These are phyloP conservation scores for Mycosphaerella sp. DNA, from an alignment of 2,329 filamentous ascomycete species.

Conservation along the genomic window DNA sequence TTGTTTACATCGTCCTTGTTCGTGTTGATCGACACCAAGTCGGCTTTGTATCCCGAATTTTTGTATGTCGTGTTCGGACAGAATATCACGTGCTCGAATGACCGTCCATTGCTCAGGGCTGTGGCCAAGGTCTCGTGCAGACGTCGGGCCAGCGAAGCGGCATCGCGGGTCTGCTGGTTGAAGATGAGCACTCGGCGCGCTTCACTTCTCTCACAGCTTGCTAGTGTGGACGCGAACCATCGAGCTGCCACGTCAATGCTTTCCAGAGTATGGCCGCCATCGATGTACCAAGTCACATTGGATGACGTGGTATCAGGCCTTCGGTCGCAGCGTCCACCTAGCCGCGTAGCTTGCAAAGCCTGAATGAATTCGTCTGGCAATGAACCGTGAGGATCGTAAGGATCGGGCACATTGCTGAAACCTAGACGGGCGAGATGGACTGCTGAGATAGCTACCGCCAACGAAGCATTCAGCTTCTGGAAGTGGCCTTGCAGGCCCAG, in stretches of 20 bases:
- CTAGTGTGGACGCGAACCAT: constrained; percentile 60
- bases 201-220: constrained; percentile 19
- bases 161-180: constrained; percentile 86
- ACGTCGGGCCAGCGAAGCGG: constrained; percentile 55
- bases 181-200: constrained; percentile 64
- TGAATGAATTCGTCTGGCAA: constrained; percentile 57
- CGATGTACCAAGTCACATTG: constrained; percentile 68
- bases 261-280: constrained; percentile 82
- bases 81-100: constrained; percentile 72
- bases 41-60: constrained; percentile 55
- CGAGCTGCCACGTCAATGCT: constrained; percentile 68
- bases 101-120: constrained; percentile 35
- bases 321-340: constrained; percentile 73
- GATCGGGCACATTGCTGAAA: constrained; percentile 37
- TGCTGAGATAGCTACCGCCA: constrained; percentile 54
- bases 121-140: constrained; percentile 54
- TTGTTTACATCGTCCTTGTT: constrained; percentile 53
- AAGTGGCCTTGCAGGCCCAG: constrained; percentile 58
- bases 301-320: constrained; percentile 46
- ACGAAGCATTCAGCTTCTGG: constrained; percentile 57
- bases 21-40: constrained; percentile 58
- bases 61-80: constrained; percentile 69
- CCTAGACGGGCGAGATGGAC: constrained; percentile 50
- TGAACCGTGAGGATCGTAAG: constrained; percentile 35
- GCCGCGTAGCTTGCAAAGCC: constrained; percentile 61